Evolutionary conservation across 129 eudicot species (phyloP), one percentile per base, ranked within the genome.

Genomic region (Artemisia argyi): DNA sequence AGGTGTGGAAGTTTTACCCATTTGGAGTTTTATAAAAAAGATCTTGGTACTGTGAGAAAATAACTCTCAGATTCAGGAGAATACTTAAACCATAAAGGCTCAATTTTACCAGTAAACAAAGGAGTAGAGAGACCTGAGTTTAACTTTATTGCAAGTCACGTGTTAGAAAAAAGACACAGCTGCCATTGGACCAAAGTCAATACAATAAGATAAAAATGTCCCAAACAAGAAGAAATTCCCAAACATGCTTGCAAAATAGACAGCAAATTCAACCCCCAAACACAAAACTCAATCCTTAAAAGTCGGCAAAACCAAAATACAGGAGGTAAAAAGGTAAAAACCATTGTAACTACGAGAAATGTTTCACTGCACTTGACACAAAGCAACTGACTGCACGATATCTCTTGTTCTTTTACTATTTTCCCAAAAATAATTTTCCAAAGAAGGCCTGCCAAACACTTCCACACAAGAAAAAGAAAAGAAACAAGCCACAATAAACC

Each of bases 401-500:
- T 35, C 44, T 35, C 44, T 35, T 35, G 8, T 35, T 35, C 8
- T 35, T 35, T 4, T 35, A 35, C 1, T 5, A 5, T 35, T 12
- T 60, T 2, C 65, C 19, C 14, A 61, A 61, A 14, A 22, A 28
- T 28, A 28, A 11, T 22, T 8, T 61, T 20, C 13, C 62, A 57
- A 57, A 8, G 2, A 13, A 57, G 18, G 15, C 6, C 32, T 10
- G 32, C 62, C 30, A 20, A 57, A 24, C 11, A 57, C 44, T 35
- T 35, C 39, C 67, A 63, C 68, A 63, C 9, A 35, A 63, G 24
- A 81, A 71, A 28, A 30, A 15, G 60, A 79, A 80, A 82, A 59
- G 44, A 70, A 81, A 84, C 44, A 74, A 85, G 85, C 90, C 84
- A 86, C 80, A 57, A 79, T 79, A 87, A 86, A 88, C 93, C 96